Base-by-base conservation (phyloP, 345 rosid genomes). In the Lenwebbia sp. region DNA sequence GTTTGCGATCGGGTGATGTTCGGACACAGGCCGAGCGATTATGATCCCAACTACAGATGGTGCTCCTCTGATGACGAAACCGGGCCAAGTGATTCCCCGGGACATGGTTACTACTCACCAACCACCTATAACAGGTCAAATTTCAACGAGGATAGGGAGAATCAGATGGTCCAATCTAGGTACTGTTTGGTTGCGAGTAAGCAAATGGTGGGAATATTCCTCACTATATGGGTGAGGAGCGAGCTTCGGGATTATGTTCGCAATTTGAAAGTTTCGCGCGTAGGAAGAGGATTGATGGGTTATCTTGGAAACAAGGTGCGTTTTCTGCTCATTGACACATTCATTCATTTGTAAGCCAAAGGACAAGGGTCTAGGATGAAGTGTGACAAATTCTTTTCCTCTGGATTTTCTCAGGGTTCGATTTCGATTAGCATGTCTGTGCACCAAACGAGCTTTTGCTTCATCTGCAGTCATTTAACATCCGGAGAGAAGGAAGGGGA, bases 241-340 rank as follows among this genome's bases (percentile, higher is more conserved):
- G 96, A 95, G 83, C 92, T 98, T 49, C 89, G 96, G 84, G 98
- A 96, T 83, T 65, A 88, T 87, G 94, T 98, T 54, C 87, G 89
- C 87, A 94, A 94, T 91, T 88, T 98, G 92, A 98, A 96, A 89
- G 98, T 98, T 60, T 98, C 98, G 28, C 95, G 99, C 90, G 98
- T 98, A 17, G 99, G 99, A 57, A 94, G 99, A 96, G 99, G 99
- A 89, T 90, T 98, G 92, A 98, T 98, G 99, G 99, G 99, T 85
- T 98, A 96, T 90, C 98, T 98, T 30, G 98, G 99, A 65, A 98
- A 98, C 94, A 98, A 98, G 98, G 99, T 96, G 88, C 58, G 33
- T 70, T 70, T 37, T 21, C 47, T 70, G 81, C 7, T 10, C 81
- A 70, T 37, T 4, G 81, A 37, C 81, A 70, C 47, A 37, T 70